Base-by-base conservation (phyloP, 2,329 filamentous ascomycete genomes). In the Penicillium sp. region DNA sequence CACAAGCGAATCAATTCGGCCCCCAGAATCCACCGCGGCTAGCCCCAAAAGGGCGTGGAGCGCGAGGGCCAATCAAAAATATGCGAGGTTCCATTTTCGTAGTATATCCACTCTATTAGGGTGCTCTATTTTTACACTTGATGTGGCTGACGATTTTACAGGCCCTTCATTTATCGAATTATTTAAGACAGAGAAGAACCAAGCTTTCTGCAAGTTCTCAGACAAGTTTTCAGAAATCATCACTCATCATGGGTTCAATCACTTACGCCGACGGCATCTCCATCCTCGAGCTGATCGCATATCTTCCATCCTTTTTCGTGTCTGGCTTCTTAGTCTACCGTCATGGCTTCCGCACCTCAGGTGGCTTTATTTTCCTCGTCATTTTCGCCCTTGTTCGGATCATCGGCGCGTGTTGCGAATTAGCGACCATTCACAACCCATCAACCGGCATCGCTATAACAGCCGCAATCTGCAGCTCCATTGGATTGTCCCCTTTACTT, bases 321-420 rank as follows among this genome's bases (percentile, higher is more conserved):
- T 60, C 71, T 3, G 26, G 56, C 9, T 64, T 62, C 49, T 55
- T 75, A 30, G 68, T 67, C 51, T 53, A 49, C 26, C 68, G 66
- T 10, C 74, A 76, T 61, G 74, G 74, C 26, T 63, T 74, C 37
- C 59, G 67, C 3, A 72, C 71, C 34, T 75, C 69, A 47, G 69
- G 75, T 0, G 82, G 81, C 36, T 85, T 81, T 77, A 59, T 80
- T 10, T 83, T 79, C 62, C 71, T 84, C 6, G 60, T 80, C 39
- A 59, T 83, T 30, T 80, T 86, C 62, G 77, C 75, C 27, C 55
- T 82, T 3, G 67, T 77, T 10, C 79, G 83, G 30, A 73, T 84
- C 37, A 60, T 81, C 20, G 82, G 81, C 34, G 69, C 76, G 4
- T 58, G 72, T 32, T 73, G 81, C 51, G 70, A 82, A 54, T 75